Base-by-base conservation (phyloP, 1,284 basidiomycete species). In the Exobasidium cylindrosporum region DNA sequence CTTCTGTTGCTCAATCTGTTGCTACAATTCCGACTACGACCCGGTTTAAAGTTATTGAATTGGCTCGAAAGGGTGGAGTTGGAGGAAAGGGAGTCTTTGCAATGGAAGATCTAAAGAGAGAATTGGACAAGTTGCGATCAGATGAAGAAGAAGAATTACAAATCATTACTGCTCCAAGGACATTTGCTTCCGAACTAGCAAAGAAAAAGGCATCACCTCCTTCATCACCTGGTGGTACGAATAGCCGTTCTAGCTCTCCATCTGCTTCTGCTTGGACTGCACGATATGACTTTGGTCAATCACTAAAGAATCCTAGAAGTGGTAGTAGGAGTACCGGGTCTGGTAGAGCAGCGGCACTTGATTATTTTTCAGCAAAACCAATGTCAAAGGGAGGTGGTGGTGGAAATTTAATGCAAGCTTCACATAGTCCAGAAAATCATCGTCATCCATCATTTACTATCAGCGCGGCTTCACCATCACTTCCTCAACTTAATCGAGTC, bases 211-310 rank as follows among this genome's bases (percentile, higher is more conserved):
- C n/a, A 4, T 73, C 73, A 52, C 69, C 72, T 28, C 67, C 74
- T 57, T 40, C 67, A 66, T 67, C 77, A 65, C 60, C 74, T 44
- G 54, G 79, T 57, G 56, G 72, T 79, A 24, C 26, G 26, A 21
- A 50, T 28, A 21, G 78, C 73, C 29, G 69, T 81, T 63, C 67
- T 1, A 14, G 32, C 4, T 43, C 64, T 30, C 73, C 73, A 30
- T 68, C 74, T 21, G 66, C 69, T 17, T 40, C 35, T 7, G 49
- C 64, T 54, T 76, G 74, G 74, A 53, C 63, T n/a, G 63, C 73
- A 0, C 63, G 74, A 54, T 85, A 85, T 77, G 84, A 85, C 73
- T 85, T 85, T 73, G 82, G 82, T 44, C 74, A 81, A 4, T 82
- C 83, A 7, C 77, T 85, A 60, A 83, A 83, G 69, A 78, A 79